A percentile compares a stretch with the other conserved stretches of the same genome.
These are phyloP conservation scores for Neurospora sp. DNA, from an alignment of 2,329 filamentous ascomycete genomes.

Conservation along the genomic window DNA sequence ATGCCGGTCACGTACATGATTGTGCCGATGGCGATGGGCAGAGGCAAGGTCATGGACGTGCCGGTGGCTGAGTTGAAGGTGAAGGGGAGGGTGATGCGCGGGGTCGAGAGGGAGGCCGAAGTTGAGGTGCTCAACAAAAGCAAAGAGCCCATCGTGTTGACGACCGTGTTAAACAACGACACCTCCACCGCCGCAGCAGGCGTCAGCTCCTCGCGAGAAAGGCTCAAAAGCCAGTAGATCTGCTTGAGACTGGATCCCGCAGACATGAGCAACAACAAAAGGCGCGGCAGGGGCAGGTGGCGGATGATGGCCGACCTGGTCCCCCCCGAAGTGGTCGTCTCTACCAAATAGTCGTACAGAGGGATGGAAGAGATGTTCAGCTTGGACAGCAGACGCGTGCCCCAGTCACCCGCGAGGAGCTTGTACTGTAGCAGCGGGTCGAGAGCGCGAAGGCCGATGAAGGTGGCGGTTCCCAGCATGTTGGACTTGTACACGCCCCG, in stretches of 20 bases:
- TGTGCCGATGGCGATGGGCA: conserved; percentile 35
- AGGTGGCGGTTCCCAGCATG: conserved; percentile 26
- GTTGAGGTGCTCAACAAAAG: conserved; percentile 40
- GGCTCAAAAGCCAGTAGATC: conserved; percentile 38
- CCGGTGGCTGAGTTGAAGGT: conserved; percentile 35
- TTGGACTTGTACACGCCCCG: conserved; percentile 28
- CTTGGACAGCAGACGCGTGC: conserved; percentile 34
- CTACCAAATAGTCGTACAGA: conserved; percentile 21
- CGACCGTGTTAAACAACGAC: conserved; percentile 39
- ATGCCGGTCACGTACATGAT: conserved; percentile 42
- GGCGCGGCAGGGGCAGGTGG: conserved; percentile 36
- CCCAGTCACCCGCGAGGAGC: conserved; percentile 25
- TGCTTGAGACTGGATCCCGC: conserved; percentile 44
- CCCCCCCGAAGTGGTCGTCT: neutral
- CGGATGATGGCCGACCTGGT: neutral
- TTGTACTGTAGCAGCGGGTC: conserved; percentile 24
- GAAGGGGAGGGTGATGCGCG: conserved; percentile 20
- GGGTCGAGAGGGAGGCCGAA: conserved; percentile 24
- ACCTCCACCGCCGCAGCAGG: conserved; percentile 32
- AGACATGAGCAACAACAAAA: conserved; percentile 43
- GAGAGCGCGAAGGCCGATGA: conserved; percentile 28
- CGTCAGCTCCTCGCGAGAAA: conserved; percentile 41
- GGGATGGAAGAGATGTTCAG: conserved; percentile 32
- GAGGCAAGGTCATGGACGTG: conserved; percentile 32
- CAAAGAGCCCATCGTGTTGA: conserved; percentile 46